Evolutionary conservation across 306 rosid species (phyloP), one percentile per base, ranked within the genome.

Genomic region (Myrica gale): DNA sequence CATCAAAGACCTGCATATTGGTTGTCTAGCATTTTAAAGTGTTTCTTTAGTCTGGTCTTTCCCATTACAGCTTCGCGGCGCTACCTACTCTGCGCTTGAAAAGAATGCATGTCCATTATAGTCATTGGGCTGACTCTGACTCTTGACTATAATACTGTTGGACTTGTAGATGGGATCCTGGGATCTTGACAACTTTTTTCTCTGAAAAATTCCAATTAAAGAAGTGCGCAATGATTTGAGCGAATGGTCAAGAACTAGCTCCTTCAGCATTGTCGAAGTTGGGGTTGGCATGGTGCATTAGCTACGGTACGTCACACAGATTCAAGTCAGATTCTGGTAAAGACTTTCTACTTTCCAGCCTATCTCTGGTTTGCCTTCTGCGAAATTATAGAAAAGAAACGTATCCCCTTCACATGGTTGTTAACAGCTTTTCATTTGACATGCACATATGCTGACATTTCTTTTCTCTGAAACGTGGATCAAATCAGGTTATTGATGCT

Each of bases 261-360:
- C 45, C 67, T 56, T 67, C 70, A 20, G 75, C 60, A 23, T 17
- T 73, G 55, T 82, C 66, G 50, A 68, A 23, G 72, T 57, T 77
- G 70, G 58, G 17, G 8, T 43, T 73, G 68, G 77, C 68, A 57
- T 67, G 75, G 42, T 73, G n/a, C 54, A 50, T 68, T 72, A 13
- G 17, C 68, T 39, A 45, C 71, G 69, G 19, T 45, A 75, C 20
- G 26, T 81, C 32, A 69, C 9, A 53, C 17, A 7, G 12, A 47
- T 44, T 9, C 60, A 56, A 67, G 75, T 56, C 19, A 63, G 11
- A 63, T 5, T 19, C 9, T 37, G 45, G 62, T 72, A 32, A 53
- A 82, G 57, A 61, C 56, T 71, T 46, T 26, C 5, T 3, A 32
- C 70, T 82, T 82, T 69, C 83, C 82, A 82, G 82, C 76, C 69